phyloP scores from a whole-genome alignment of 805 yeast species.

The Lachancea mirantina region DNA sequence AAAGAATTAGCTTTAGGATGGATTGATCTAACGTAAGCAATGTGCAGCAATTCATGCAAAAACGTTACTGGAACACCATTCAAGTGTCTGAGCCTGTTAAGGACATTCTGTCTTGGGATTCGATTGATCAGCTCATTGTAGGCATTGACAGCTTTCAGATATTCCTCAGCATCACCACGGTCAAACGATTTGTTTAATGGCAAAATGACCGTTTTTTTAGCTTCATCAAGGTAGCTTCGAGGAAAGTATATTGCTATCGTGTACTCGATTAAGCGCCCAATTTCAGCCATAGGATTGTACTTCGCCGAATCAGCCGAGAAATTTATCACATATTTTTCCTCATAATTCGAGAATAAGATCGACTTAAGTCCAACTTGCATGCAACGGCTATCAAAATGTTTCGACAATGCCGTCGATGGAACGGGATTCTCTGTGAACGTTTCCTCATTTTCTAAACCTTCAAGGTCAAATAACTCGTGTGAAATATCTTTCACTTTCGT shows the following conservation, averaged over 20 bases:
- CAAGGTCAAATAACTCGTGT: constrained; percentile 17
- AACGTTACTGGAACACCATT: constrained; percentile 35
- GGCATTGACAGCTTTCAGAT: constrained; percentile 33
- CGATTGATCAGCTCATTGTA: constrained; percentile 38
- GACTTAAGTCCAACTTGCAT: constrained; percentile 15
- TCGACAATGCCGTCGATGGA: constrained; percentile 11
- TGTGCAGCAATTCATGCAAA: constrained; percentile 62
- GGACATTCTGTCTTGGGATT: constrained; percentile 31
- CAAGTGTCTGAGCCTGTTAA: constrained; percentile 26
- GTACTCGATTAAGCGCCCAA: constrained; percentile 29
- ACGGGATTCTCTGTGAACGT: constrained; percentile 8
- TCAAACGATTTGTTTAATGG: constrained; percentile 23
- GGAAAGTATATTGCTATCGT: constrained; percentile 22
- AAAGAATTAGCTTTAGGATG: constrained; percentile 63
- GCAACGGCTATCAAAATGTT: constrained; percentile 1
- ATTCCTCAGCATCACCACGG: constrained; percentile 21
- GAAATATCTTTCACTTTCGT: too few species aligned
- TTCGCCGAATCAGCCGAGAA: constrained; percentile 11
- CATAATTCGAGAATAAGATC: constrained; percentile 17
- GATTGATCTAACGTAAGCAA: constrained; percentile 70
- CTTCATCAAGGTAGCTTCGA: constrained; percentile 6
- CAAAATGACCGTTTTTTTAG: constrained; percentile 14
- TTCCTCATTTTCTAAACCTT: constrained; percentile 4
- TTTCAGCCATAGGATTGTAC: constrained; percentile 30
- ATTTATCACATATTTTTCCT: constrained; percentile 23